Conservation (phyloP, 2,329 filamentous ascomycete genomes). For the Onygena corvina region DNA sequence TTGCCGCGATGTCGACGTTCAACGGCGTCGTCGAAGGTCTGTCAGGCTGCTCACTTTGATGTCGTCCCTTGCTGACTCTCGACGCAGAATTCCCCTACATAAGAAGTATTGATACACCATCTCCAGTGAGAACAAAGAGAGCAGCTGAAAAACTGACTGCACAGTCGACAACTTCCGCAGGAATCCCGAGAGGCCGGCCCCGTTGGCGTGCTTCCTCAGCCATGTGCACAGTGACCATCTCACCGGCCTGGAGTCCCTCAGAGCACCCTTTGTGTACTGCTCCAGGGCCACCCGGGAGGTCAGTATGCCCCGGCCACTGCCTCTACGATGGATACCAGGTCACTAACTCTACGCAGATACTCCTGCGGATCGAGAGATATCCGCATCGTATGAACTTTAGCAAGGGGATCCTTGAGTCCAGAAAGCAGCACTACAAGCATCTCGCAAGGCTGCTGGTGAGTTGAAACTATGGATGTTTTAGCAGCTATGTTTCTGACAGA, state of each 20-base stretch:
- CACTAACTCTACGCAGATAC: constrained; percentile 37
- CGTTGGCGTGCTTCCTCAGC: constrained; percentile 75
- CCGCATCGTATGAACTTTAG: constrained; percentile 71
- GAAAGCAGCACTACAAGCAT: constrained; percentile 63
- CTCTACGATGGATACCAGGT: neutral
- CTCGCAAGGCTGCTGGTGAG: constrained; percentile 55
- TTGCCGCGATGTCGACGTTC: constrained; percentile 24
- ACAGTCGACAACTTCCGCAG: constrained; percentile 70
- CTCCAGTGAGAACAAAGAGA: neutral
- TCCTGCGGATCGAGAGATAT: constrained; percentile 67
- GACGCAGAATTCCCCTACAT: constrained; percentile 16
- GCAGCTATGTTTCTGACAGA: constrained; percentile 6
- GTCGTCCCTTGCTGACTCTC: constrained; percentile 4
- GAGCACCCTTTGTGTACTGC: constrained; percentile 79
- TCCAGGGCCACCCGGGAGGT: constrained; percentile 68
- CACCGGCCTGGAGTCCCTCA: constrained; percentile 61
- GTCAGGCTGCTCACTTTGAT: neutral
- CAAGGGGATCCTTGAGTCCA: constrained; percentile 62
- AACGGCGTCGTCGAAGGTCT: constrained; percentile 24
- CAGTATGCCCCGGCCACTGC: constrained; percentile 9
- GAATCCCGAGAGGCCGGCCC: constrained; percentile 43
- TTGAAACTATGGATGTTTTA: neutral
- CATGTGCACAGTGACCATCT: constrained; percentile 91
- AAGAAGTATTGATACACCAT: constrained; percentile 12
- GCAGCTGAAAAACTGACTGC: neutral